Base-by-base conservation (phyloP, 805 yeast genomes). In the Ogataea haglerorum region DNA sequence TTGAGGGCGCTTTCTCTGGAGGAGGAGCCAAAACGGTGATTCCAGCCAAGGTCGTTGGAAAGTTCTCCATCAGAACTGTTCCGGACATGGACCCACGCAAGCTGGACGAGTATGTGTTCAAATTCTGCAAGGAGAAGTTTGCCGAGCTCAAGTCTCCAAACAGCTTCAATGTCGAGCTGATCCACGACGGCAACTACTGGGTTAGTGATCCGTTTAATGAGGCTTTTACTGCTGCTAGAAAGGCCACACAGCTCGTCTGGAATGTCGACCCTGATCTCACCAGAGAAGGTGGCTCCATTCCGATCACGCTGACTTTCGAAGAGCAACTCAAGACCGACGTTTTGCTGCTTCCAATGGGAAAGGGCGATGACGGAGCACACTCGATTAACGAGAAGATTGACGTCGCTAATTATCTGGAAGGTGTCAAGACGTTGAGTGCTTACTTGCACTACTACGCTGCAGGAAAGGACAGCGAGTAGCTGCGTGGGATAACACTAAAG, bases 321-420 rank as follows among this genome's bases (percentile, higher is more conserved):
- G 75, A 89, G 57, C 81, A 80, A 61, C 75, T 93, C 58, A 81
- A 85, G 55, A 85, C 95, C 17, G 82, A 82, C 48, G 98, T 90
- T 24, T 72, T 93, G 49, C 73, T 93, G 58, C 77, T 93, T 55
- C 99, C 99, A 49, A 85, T 93, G 85, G 99, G 99, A 51, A 84
- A 95, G 69, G 99, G 99, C 53, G 97, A 93, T 63, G 99, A 93
- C 60, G 99, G 99, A 56, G 99, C 99, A 34, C 99, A 93, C 65
- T 88, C 96, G 16, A 89, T 93, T 57, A 93, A 93, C 62, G 99
- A 93, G 70, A 93, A 93, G 72, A 69, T 93, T 56, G 85, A 95
- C 62, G 72, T 89, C 38, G 69, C 84, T 50, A 93, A 93, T 73
- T 93, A 86, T 68, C 80, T 93, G 53, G 85, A 86, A 58, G 99